Evolutionary conservation across 176 grass and related monocot genomes (phyloP).

Genomic region (Coix lacrymajobi): DNA sequence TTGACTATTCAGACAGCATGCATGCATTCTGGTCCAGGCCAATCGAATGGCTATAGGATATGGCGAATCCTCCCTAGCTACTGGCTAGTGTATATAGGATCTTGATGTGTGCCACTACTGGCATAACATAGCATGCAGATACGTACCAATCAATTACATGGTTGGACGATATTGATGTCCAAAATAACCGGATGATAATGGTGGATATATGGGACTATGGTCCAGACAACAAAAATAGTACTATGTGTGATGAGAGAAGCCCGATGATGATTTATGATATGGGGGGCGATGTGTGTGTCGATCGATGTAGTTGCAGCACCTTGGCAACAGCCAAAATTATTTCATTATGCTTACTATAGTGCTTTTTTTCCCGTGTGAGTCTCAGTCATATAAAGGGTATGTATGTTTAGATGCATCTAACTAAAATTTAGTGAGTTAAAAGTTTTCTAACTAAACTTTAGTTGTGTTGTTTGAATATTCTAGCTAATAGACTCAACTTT

Average conservation of each 20-base stretch:
- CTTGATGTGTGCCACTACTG: background rate
- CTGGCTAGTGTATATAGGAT: background rate
- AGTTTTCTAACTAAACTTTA: too few species aligned
- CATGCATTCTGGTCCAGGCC: background rate
- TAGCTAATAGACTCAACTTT: too few species aligned
- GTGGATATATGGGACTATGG: background rate
- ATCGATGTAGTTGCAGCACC: background rate
- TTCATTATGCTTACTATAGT: background rate
- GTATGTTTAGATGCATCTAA: too few species aligned
- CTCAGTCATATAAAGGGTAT: too few species aligned
- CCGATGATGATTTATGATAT: background rate
- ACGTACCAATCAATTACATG: slow-evolving; percentile 12
- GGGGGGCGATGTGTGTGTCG: background rate
- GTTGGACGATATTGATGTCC: slow-evolving; percentile 22
- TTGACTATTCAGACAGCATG: background rate
- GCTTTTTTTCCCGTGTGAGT: too few species aligned
- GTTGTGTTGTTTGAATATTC: too few species aligned
- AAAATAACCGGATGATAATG: slow-evolving; percentile 15
- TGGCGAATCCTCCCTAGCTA: background rate
- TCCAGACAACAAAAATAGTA: background rate
- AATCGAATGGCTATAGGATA: background rate
- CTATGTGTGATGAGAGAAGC: background rate
- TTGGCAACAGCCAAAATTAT: background rate
- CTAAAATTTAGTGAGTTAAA: too few species aligned
- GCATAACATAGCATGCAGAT: background rate